These are phyloP conservation scores for Epichloe coenophiala DNA, from an alignment of 2,329 filamentous ascomycete species.

Conservation along the genomic window DNA sequence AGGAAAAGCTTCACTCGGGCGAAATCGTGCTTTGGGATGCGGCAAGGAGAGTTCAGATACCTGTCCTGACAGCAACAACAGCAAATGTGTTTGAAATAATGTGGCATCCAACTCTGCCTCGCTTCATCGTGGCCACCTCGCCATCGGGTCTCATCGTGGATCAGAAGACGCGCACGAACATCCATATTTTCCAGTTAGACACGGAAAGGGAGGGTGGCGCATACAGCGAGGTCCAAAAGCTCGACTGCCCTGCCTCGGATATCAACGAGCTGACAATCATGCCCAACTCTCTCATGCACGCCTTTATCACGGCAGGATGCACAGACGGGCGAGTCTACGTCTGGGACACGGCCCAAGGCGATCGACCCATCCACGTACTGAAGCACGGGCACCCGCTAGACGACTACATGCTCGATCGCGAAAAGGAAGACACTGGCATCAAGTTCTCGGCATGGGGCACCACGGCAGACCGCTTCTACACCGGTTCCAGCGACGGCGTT, in stretches of 20 bases:
- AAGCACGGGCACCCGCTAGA: conserved; percentile 34
- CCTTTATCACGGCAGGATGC: conserved; percentile 46
- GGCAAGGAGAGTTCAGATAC: conserved; percentile 26
- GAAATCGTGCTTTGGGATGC: conserved; percentile 49
- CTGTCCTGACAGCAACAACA: conserved; percentile 35
- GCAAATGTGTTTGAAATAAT: conserved; percentile 52
- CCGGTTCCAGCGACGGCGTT: conserved; percentile 48
- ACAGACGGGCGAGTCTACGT: conserved; percentile 50
- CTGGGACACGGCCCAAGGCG: conserved; percentile 46
- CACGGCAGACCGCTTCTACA: conserved; percentile 44
- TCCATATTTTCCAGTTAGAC: conserved; percentile 37
- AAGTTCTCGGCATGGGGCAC: conserved; percentile 51
- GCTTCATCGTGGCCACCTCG: conserved; percentile 45
- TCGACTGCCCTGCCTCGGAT: conserved; percentile 46
- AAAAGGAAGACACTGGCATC: conserved; percentile 45
- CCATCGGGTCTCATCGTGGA: conserved; percentile 33
- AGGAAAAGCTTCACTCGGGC: conserved; percentile 41
- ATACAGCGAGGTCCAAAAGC: conserved; percentile 33
- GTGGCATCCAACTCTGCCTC: conserved; percentile 43
- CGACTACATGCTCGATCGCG: conserved; percentile 29
- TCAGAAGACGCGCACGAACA: conserved; percentile 36
- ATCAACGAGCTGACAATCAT: conserved; percentile 49
- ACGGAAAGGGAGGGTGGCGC: conserved; percentile 13
- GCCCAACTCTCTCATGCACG: conserved; percentile 36
- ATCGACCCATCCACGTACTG: conserved; percentile 41